Evolutionary conservation across 2,329 filamentous ascomycete genomes (phyloP).

Genomic region (Myriosclerotinia curreyana): DNA sequence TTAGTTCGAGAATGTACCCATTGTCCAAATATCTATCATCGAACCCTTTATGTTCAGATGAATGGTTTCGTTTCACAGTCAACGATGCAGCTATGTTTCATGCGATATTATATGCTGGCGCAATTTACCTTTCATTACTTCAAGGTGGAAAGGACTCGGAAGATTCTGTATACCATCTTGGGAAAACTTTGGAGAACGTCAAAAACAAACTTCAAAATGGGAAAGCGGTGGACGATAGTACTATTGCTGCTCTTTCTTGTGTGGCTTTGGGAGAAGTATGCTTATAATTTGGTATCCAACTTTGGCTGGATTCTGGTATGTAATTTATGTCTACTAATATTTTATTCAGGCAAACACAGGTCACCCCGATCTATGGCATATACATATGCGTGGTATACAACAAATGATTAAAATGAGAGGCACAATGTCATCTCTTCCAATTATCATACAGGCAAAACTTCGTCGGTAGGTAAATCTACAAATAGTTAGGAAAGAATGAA

Average conservation of each 20-base stretch:
- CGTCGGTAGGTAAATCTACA: conserved; percentile 23
- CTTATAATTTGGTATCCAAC: neutral
- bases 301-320: neutral
- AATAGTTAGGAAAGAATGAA: neutral
- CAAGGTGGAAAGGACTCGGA: conserved; percentile 25
- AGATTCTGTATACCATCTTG: conserved; percentile 27
- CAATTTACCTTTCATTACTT: conserved; percentile 27
- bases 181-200: conserved; percentile 23
- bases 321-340: neutral
- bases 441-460: conserved; percentile 28
- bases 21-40: conserved; percentile 22
- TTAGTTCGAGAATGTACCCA: conserved; percentile 25
- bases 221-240: neutral
- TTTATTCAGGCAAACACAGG: conserved; percentile 27
- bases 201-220: conserved; percentile 23
- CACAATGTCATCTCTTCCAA: conserved; percentile 17
- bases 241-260: conserved; percentile 27
- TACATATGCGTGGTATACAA: conserved; percentile 33
- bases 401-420: conserved; percentile 26
- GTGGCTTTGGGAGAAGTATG: conserved; percentile 30
- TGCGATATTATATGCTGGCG: conserved; percentile 29
- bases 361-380: conserved; percentile 27
- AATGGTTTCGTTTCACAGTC: conserved; percentile 31
- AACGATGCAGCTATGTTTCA: conserved; percentile 31
- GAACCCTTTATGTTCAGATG: conserved; percentile 22